Evolutionary conservation across 2,329 filamentous ascomycete genomes (phyloP).

Genomic region (Epichloe scottii): DNA sequence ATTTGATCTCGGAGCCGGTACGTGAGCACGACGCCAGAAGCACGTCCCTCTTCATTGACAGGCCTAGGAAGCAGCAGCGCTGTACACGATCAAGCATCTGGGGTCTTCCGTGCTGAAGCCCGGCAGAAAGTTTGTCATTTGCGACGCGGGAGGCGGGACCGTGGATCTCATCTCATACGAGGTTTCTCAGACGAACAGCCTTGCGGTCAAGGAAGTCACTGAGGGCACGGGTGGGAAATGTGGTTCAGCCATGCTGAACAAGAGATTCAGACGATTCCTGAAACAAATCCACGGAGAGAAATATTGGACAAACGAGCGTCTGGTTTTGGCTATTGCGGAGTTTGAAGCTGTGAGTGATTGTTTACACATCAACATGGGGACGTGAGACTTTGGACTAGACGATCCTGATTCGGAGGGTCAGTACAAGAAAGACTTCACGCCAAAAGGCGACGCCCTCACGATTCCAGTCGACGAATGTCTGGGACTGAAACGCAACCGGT

Average conservation of each 20-base stretch:
- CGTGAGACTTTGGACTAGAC: no score
- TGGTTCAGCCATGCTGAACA: conserved; percentile 36
- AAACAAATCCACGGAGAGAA: conserved; percentile 29
- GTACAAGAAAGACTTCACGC: conserved; percentile 27
- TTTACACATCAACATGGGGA: background rate
- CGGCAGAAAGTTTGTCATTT: conserved; percentile 37
- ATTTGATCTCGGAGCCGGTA: conserved; percentile 37
- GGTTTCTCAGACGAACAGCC: conserved; percentile 26
- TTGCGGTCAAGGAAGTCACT: conserved; percentile 36
- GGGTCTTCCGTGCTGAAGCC: conserved; percentile 28
- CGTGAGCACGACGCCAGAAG: conserved; percentile 1
- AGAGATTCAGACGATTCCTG: conserved; percentile 32
- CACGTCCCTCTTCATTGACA: background rate
- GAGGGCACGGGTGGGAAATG: conserved; percentile 36
- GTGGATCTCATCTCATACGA: conserved; percentile 42
- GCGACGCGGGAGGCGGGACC: conserved; percentile 42
- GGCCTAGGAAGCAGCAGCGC: conserved; percentile 34
- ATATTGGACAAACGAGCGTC: conserved; percentile 29
- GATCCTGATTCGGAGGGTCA: conserved; percentile 7
- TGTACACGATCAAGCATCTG: conserved; percentile 33
- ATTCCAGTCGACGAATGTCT: conserved; percentile 23
- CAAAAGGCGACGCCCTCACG: conserved; percentile 21
- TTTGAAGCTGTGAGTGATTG: conserved; percentile 28
- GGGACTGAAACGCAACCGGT: conserved; percentile 19
- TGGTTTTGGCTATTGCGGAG: conserved; percentile 26